A percentile compares a stretch with the other conserved stretches of the same genome.
Conservation (phyloP, 805 yeast genomes). For the Candida glaebosa region DNA sequence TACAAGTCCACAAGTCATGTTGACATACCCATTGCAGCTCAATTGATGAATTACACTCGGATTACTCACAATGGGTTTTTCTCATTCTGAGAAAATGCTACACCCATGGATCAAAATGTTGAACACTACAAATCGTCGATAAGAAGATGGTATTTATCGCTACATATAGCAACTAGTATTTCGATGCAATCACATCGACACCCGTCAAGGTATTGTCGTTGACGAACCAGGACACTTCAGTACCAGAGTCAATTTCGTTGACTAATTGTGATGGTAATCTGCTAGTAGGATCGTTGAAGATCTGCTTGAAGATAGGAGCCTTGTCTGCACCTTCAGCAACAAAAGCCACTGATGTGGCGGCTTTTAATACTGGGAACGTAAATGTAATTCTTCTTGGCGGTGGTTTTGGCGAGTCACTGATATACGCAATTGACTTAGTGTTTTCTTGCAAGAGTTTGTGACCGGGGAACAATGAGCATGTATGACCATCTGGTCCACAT, state of each 20-base stretch:
- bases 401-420: slow-evolving; percentile 87
- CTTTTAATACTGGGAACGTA: slow-evolving; percentile 71
- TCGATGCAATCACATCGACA: slow-evolving; percentile 42
- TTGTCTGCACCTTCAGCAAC: slow-evolving; percentile 90
- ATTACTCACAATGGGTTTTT: neutral
- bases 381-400: slow-evolving; percentile 90
- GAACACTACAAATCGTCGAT: too few relatives aligned
- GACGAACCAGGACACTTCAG: slow-evolving; percentile 77
- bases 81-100: neutral
- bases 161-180: too few relatives aligned
- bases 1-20: neutral
- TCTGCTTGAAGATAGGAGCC: slow-evolving; percentile 65
- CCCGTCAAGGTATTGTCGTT: slow-evolving; percentile 73
- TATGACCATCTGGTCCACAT: slow-evolving; percentile 96
- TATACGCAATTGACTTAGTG: slow-evolving; percentile 51
- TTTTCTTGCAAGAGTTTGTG: slow-evolving; percentile 63
- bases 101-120: neutral
- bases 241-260: slow-evolving; percentile 45
- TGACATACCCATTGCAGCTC: slow-evolving; percentile 15
- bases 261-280: slow-evolving; percentile 73
- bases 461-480: slow-evolving; percentile 89
- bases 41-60: neutral
- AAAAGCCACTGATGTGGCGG: slow-evolving; percentile 59
- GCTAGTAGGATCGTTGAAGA: slow-evolving; percentile 52
- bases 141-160: too few relatives aligned